Evolutionary conservation across 164 flowering plant genomes (phyloP), one percentile per base, ranked within the genome.

Genomic region (Cinnamomum micranthum): DNA sequence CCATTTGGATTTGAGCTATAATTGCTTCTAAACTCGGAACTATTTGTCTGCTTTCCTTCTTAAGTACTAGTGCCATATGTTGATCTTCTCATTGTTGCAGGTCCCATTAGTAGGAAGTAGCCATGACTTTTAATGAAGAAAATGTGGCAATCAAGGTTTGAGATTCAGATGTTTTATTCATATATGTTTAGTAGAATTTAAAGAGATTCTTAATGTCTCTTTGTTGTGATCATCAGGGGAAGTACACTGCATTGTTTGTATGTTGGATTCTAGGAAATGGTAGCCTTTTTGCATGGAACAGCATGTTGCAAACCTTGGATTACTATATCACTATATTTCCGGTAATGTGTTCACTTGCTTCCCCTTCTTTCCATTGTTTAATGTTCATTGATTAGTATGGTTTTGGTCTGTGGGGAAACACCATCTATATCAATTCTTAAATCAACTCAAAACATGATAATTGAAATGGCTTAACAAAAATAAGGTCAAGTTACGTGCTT

Each of bases 251-350:
- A 9, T 72, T 86, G 63, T 4, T 80, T n/a, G 79, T 88, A 12
- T 88, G 90, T 71, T 88, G 87, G 87, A 69, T 86, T 71, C 82
- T 88, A 31, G 89, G 89, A 60, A 79, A 77, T 77, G 91, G 91
- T 11, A 78, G 76, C 69, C 85, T 86, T 28, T 71, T 88, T 33
- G 69, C 87, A 20, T 88, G 89, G 89, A 88, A 86, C 60, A 86
- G 91, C 71, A 83, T 88, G 86, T 76, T 86, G 50, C 83, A 86
- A 2, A 82, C 84, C 11, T 81, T 71, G 73, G 91, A 88, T 79
- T 78, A 83, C 69, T 81, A 78, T 47, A 28, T 1, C 14, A 15
- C 65, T 12, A 52, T 77, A 74, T 83, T 83, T 58, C 83, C 82
- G 65, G 85, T 83, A 75, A 19, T 62, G 9, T n/a, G 17, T 78